phyloP scores from a whole-genome alignment of 1,284 basidiomycete species.

The Melampsora larici-populina region DNA sequence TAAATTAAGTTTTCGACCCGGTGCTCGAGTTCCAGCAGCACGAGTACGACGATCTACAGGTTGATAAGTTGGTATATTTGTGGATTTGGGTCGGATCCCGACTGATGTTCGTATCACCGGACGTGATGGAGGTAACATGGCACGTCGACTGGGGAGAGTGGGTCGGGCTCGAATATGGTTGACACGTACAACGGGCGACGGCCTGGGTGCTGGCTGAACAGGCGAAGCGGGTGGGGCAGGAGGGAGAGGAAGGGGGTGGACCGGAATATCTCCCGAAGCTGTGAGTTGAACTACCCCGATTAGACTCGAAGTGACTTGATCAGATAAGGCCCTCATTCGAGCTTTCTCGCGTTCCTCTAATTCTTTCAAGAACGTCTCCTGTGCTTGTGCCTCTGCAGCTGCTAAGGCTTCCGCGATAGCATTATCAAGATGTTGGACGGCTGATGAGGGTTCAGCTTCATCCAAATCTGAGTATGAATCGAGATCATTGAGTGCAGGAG shows the following conservation, averaged over 20 bases:
- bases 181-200: not conserved
- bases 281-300: slow-evolving; percentile 20
- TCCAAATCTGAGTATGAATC: not conserved
- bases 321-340: slow-evolving; percentile 2
- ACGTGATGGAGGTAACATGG: not conserved
- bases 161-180: not conserved
- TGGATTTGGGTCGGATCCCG: not conserved
- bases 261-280: slow-evolving; percentile 32
- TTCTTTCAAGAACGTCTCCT: not conserved
- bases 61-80: not conserved
- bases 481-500: not conserved
- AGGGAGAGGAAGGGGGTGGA: slow-evolving; percentile 12
- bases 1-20: slow-evolving; percentile 27
- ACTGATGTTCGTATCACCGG: not conserved
- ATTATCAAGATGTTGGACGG: not conserved
- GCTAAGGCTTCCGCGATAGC: not conserved
- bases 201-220: not conserved
- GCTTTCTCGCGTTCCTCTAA: slow-evolving; percentile 3
- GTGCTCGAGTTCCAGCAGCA: slow-evolving; percentile 21
- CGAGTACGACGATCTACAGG: slow-evolving; percentile 24
- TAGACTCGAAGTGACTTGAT: slow-evolving; percentile 8
- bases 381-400: slow-evolving; percentile 28
- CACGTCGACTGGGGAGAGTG: not conserved
- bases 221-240: not conserved
- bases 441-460: not conserved